Base-by-base conservation (phyloP, 1,284 basidiomycete species). In the Pascua guehoae region DNA sequence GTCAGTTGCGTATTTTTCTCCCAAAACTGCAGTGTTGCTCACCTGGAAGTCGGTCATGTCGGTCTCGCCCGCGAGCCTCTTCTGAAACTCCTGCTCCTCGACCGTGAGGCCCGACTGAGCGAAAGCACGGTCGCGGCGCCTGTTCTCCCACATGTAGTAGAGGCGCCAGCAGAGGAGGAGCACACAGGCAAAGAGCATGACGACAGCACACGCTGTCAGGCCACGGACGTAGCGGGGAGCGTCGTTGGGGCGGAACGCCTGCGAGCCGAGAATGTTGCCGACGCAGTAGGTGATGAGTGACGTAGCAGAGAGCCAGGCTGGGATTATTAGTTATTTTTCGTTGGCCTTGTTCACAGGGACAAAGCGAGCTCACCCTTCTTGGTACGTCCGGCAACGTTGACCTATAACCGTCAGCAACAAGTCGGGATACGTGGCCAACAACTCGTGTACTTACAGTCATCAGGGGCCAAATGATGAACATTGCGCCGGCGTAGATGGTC, bases 401-500 rank as follows among this genome's bases (percentile, higher is more conserved):
- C 46, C 11, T 32, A 4, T 32, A 4, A 3, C 24, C 24, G 24
- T 32, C 24, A 32, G 24, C 24, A 32, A 32, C 7, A n/a, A n/a
- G n/a, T n/a, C n/a, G n/a, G n/a, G n/a, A n/a, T n/a, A n/a, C n/a
- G n/a, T n/a, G n/a, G n/a, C n/a, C n/a, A n/a, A n/a, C n/a, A n/a
- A n/a, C n/a, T n/a, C n/a, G n/a, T n/a, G n/a, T n/a, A 32, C 24
- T 32, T 32, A 32, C 24, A 11, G 64, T 49, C 36, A 67, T 49
- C 18, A 70, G 58, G 0, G 68, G 58, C 68, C 67, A 69, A 17
- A 66, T 43, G 4, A 70, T 46, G 59, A 68, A 70, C 15, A 65
- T 64, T 8, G 64, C 37, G 42, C 58, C 50, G 3, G 59, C 55
- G 47, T 62, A 61, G 12, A 57, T n/a, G 40, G 36, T 53, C 54